phyloP scores from a whole-genome alignment of 192 early-diverging fungal genomes.

The Coemansia sp. region DNA sequence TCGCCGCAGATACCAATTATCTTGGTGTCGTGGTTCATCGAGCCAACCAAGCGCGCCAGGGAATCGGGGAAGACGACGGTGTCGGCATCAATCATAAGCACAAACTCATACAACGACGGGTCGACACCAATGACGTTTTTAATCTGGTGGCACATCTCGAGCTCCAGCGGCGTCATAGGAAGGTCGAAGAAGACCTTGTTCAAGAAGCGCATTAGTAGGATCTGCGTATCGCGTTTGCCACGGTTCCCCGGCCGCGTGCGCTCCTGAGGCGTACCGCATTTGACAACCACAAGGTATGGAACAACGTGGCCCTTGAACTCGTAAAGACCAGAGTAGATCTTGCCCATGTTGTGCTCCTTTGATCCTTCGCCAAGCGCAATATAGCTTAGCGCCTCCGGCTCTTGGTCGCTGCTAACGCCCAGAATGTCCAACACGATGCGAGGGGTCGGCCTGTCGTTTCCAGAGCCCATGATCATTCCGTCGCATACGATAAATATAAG shows the following conservation, averaged over 20 bases:
- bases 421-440: constrained; percentile 96
- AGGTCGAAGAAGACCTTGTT: constrained; percentile 94
- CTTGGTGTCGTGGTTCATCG: constrained; percentile 86
- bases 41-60: constrained; percentile 87
- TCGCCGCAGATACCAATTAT: constrained; percentile 96
- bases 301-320: constrained; percentile 91
- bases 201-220: constrained; percentile 97
- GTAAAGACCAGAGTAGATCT: constrained; percentile 96
- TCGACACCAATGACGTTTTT: constrained; percentile 98
- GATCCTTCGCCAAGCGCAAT: constrained; percentile 86
- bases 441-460: constrained; percentile 95
- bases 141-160: constrained; percentile 98
- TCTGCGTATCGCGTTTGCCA: constrained; percentile 98
- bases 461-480: constrained; percentile 95
- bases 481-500: constrained; percentile 94
- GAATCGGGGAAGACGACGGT: constrained; percentile 89
- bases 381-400: constrained; percentile 85
- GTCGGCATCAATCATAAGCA: constrained; percentile 98
- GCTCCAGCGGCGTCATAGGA: constrained; percentile 92
- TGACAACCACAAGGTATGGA: constrained; percentile 94
- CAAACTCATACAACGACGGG: constrained; percentile 93
- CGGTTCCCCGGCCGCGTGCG: constrained; percentile 88
- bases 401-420: constrained; percentile 79
- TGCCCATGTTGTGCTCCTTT: constrained; percentile 95
- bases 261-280: constrained; percentile 88